A percentile compares a stretch with the other conserved stretches of the same genome.
These are phyloP conservation scores for Botryobasidium botryosum DNA, from an alignment of 768 basidiomycete genomes.

Conservation along the genomic window DNA sequence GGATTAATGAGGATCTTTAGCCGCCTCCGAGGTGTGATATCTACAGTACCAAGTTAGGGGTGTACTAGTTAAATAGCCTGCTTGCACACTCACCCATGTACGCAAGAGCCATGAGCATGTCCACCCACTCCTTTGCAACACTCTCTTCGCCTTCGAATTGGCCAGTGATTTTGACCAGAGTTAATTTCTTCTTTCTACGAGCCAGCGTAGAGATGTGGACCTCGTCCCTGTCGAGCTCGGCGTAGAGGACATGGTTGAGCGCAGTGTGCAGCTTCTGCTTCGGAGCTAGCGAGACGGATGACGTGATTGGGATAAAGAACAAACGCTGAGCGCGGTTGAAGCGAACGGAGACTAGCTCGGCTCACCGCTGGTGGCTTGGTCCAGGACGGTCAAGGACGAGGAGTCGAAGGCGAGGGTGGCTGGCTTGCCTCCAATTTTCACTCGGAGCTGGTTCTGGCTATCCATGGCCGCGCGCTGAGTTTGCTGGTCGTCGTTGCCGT, in stretches of 20 bases:
- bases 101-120: constrained; percentile 34
- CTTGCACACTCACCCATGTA: constrained; percentile 37
- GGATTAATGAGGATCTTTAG: constrained; percentile 69
- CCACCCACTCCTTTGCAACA: constrained; percentile 34
- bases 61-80: constrained; percentile 5
- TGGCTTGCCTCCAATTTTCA: no score
- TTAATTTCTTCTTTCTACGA: constrained; percentile 26
- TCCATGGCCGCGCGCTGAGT: no score
- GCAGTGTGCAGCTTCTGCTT: constrained; percentile 7
- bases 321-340: no score
- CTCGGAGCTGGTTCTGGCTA: no score
- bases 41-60: constrained; percentile 17
- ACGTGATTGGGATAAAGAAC: no score
- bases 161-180: constrained; percentile 30
- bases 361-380: no score
- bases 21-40: constrained; percentile 34
- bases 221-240: constrained; percentile 22
- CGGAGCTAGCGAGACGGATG: no score
- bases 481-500: no score
- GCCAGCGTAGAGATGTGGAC: constrained; percentile 35
- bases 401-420: no score
- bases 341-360: no score
- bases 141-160: constrained; percentile 23
- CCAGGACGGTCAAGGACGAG: no score
- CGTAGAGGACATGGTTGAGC: constrained; percentile 34